phyloP scores from a whole-genome alignment of 2,329 filamentous ascomycete species.

The Hymenoscyphus infarciens region DNA sequence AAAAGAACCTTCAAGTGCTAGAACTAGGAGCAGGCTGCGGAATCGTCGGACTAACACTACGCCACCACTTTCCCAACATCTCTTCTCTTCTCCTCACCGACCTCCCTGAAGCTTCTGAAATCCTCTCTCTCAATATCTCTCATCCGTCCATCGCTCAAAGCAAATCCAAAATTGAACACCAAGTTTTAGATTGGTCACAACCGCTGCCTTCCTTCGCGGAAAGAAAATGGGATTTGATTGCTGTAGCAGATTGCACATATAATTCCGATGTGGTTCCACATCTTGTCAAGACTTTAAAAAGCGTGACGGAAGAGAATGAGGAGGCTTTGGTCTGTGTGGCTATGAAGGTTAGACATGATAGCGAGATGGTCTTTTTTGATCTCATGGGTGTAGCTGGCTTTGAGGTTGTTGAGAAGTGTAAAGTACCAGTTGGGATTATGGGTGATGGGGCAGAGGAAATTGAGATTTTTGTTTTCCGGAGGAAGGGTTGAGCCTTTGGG shows the following conservation, averaged over 20 bases:
- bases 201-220: slow-evolving; percentile 38
- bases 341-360: slow-evolving; percentile 65
- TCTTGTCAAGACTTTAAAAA: slow-evolving; percentile 54
- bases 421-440: slow-evolving; percentile 23
- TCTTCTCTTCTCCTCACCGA: slow-evolving; percentile 57
- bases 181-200: slow-evolving; percentile 61
- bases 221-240: slow-evolving; percentile 51
- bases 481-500: not conserved
- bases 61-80: slow-evolving; percentile 36
- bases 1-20: slow-evolving; percentile 45
- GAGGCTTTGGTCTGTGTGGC: slow-evolving; percentile 48
- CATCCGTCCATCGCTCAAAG: slow-evolving; percentile 14
- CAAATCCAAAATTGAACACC: slow-evolving; percentile 34
- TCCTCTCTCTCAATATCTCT: slow-evolving; percentile 39
- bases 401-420: slow-evolving; percentile 14
- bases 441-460: slow-evolving; percentile 30
- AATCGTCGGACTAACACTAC: slow-evolving; percentile 62
- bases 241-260: slow-evolving; percentile 71
- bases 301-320: slow-evolving; percentile 11
- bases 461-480: slow-evolving; percentile 30
- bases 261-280: slow-evolving; percentile 64
- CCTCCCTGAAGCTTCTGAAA: slow-evolving; percentile 59
- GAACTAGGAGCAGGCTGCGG: slow-evolving; percentile 68
- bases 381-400: slow-evolving; percentile 44
- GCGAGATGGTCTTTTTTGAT: slow-evolving; percentile 63